Conservation (phyloP, 1,284 basidiomycete genomes). For the Ganoderma resinaceum region DNA sequence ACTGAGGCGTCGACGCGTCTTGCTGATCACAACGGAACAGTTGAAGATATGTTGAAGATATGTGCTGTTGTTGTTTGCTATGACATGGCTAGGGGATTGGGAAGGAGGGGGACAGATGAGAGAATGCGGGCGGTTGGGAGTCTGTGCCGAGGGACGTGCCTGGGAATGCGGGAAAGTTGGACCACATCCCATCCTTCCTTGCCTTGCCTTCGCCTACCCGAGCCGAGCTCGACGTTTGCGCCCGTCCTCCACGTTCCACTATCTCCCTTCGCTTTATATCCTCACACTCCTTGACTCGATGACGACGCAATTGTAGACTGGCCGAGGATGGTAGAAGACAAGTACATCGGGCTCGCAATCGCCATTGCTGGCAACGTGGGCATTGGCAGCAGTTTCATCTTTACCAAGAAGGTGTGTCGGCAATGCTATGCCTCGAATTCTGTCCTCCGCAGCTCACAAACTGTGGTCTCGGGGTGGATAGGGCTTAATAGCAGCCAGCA, state of each 20-base stretch:
- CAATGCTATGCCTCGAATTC: neutral
- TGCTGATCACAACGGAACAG: no score
- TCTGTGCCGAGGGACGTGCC: neutral
- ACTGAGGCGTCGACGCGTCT: no score
- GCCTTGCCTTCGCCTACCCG: neutral
- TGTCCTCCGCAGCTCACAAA: neutral
- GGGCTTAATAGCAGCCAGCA: constrained; percentile 7
- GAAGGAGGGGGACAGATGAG: neutral
- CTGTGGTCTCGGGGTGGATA: neutral
- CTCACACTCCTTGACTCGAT: constrained; percentile 26
- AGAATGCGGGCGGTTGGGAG: neutral
- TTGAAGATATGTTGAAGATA: no score
- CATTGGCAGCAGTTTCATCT: constrained; percentile 94
- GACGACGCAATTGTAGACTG: constrained; percentile 8
- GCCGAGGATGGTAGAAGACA: constrained; percentile 79
- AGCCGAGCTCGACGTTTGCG: neutral
- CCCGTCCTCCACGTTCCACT: neutral
- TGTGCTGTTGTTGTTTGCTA: neutral
- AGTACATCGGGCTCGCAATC: constrained; percentile 89
- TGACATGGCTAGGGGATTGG: neutral
- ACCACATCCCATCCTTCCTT: neutral
- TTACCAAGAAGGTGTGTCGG: constrained; percentile 90
- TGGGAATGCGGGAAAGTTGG: constrained; percentile 1
- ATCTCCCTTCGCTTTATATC: neutral
- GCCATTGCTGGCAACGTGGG: constrained; percentile 83